Conservation (phyloP, 164 flowering plant species). For the Umbellularia californica region DNA sequence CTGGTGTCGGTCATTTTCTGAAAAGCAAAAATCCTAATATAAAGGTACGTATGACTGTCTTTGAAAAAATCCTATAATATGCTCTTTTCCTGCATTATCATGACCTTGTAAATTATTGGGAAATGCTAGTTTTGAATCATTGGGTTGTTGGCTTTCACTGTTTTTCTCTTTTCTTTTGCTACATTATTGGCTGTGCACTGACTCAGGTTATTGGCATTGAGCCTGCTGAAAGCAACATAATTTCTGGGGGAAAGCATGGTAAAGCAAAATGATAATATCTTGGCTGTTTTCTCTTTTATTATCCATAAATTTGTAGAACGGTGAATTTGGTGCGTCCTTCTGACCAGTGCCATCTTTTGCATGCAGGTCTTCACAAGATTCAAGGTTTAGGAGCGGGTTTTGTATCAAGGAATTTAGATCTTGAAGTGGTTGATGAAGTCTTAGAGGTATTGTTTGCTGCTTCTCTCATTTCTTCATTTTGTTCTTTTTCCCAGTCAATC, state of each 20-base stretch:
- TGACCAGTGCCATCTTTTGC: slow-evolving; percentile 3
- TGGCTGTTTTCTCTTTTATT: neutral
- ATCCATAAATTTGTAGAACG: neutral
- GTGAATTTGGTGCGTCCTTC: neutral
- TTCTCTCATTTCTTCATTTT: neutral
- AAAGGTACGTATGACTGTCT: slow-evolving; percentile 39
- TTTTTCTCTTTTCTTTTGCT: neutral
- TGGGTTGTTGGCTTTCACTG: neutral
- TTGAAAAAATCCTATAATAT: neutral
- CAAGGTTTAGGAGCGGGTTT: slow-evolving; percentile 99
- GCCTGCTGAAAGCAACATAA: slow-evolving; percentile 84
- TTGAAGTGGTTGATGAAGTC: slow-evolving; percentile 73
- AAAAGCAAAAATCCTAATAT: slow-evolving; percentile 68
- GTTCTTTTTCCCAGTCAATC: neutral
- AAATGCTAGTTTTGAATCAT: neutral
- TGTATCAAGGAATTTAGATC: slow-evolving; percentile 73
- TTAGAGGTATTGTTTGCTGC: slow-evolving; percentile 47
- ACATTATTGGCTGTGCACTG: neutral
- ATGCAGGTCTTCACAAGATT: slow-evolving; percentile 95
- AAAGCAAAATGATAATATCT: slow-evolving; percentile 13
- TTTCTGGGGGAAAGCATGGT: slow-evolving; percentile 96
- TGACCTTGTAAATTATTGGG: neutral
- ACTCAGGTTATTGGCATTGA: slow-evolving; percentile 85
- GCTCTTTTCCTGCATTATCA: neutral
- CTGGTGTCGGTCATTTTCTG: slow-evolving; percentile 80